These are phyloP conservation scores for Boletus smithii DNA, from an alignment of 1,284 basidiomycete genomes.

Conservation along the genomic window DNA sequence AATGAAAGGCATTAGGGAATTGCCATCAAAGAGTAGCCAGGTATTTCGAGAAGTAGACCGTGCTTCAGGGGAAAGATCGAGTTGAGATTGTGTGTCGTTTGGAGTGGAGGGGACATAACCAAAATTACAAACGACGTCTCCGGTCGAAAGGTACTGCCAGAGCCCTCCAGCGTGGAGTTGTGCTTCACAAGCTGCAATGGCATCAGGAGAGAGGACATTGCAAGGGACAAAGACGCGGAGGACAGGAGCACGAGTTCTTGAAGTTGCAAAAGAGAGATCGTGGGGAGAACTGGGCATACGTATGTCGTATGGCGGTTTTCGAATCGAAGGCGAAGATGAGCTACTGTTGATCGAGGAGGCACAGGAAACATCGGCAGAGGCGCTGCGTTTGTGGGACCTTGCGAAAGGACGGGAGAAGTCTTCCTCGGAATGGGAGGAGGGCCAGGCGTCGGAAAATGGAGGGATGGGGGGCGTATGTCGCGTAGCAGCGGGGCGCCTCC, in stretches of 20 bases:
- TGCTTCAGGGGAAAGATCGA: conserved; percentile 19
- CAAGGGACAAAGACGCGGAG: conserved; percentile 74
- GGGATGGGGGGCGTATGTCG: conserved; percentile 9
- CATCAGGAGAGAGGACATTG: conserved; percentile 46
- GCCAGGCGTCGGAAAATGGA: conserved; percentile 16
- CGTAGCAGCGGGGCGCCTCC: conserved; percentile 40
- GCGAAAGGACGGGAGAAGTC: conserved; percentile 36
- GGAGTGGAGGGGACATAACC: conserved; percentile 54
- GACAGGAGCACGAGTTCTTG: conserved; percentile 64
- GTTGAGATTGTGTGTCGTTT: conserved; percentile 32
- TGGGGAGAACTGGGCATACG: conserved; percentile 44
- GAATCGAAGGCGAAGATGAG: conserved; percentile 30
- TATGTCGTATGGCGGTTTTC: conserved; percentile 12
- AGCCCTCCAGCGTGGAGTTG: conserved; percentile 61
- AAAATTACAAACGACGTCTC: conserved; percentile 74
- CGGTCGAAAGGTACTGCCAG: conserved; percentile 67
- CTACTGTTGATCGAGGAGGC: conserved; percentile 42
- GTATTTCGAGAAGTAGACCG: conserved; percentile 29
- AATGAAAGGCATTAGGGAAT: conserved; percentile 52
- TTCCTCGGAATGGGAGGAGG: conserved; percentile 36
- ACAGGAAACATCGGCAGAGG: conserved; percentile 42
- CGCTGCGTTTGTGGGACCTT: conserved; percentile 38
- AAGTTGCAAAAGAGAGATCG: conserved; percentile 58
- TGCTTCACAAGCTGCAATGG: conserved; percentile 56
- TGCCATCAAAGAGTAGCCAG: conserved; percentile 72